phyloP scores from a whole-genome alignment of 331 rosid genomes.

The Quercus phellos region DNA sequence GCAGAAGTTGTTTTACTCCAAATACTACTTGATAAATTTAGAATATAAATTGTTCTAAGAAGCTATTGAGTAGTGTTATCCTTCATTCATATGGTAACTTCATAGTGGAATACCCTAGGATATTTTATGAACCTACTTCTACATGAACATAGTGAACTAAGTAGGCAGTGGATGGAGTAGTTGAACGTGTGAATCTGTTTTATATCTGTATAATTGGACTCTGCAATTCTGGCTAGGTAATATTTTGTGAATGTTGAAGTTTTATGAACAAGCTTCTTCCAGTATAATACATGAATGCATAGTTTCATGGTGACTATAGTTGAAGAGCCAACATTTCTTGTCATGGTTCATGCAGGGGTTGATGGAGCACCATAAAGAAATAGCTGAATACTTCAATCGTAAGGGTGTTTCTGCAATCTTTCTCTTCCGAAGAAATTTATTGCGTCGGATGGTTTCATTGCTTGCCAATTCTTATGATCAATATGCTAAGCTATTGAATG shows the following conservation, averaged over 20 bases:
- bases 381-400: conserved; percentile 72
- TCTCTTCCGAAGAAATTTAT: conserved; percentile 78
- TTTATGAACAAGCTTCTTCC: no score
- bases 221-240: neutral
- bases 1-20: neutral
- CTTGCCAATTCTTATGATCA: conserved; percentile 94
- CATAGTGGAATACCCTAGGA: neutral
- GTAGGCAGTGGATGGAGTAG: neutral
- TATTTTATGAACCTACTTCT: neutral
- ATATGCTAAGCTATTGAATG: conserved; percentile 82
- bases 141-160: neutral
- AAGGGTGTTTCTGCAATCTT: conserved; percentile 76
- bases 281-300: neutral
- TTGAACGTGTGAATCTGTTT: neutral
- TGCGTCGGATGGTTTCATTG: conserved; percentile 79
- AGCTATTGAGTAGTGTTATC: neutral
- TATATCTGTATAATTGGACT: neutral
- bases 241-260: neutral
- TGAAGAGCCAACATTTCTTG: conserved; percentile 19
- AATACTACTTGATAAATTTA: neutral
- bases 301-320: neutral
- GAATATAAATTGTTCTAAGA: neutral
- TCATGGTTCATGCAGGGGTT: conserved; percentile 59
- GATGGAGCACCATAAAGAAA: conserved; percentile 69
- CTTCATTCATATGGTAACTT: neutral